Percentiles rank a stretch among this genome's conserved stretches.
Evolutionary conservation across 2,329 filamentous ascomycete species (phyloP).

Genomic region (Calonectria pseudoreteaudii): DNA sequence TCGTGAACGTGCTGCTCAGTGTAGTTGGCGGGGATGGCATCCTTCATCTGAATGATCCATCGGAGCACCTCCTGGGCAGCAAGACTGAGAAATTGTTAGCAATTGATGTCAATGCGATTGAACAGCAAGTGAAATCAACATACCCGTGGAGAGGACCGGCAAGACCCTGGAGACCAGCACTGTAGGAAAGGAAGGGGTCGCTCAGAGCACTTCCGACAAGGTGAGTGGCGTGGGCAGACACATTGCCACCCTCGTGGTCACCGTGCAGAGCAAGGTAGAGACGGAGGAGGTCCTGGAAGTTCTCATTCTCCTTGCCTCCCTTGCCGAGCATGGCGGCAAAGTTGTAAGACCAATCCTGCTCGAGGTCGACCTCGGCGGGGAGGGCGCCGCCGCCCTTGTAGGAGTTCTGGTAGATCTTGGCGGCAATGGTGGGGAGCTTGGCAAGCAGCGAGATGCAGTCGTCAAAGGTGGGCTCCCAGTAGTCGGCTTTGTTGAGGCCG

Average conservation of each 20-base stretch:
- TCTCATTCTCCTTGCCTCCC: conserved; percentile 86
- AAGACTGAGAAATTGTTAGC: conserved; percentile 62
- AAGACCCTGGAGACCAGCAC: conserved; percentile 92
- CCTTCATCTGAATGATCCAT: conserved; percentile 97
- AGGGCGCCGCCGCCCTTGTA: conserved; percentile 81
- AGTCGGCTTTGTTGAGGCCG: conserved; percentile 93
- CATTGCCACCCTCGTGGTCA: conserved; percentile 98
- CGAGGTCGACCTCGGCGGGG: conserved; percentile 79
- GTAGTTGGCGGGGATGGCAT: conserved; percentile 82
- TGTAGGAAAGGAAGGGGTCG: conserved; percentile 96
- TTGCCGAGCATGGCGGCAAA: conserved; percentile 97
- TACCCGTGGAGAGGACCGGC: conserved; percentile 80
- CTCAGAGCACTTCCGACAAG: conserved; percentile 94
- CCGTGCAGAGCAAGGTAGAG: conserved; percentile 97
- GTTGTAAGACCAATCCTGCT: conserved; percentile 99
- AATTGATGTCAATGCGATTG: not conserved
- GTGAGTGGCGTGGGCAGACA: conserved; percentile 95
- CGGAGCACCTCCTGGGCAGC: conserved; percentile 97
- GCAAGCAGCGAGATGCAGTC: conserved; percentile 93
- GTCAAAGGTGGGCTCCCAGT: conserved; percentile 99
- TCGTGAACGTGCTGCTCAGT: conserved; percentile 84
- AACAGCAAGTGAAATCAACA: conserved; percentile 32
- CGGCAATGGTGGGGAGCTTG: conserved; percentile 95
- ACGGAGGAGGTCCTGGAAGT: conserved; percentile 94
- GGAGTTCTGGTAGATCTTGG: conserved; percentile 96